A percentile compares a stretch with the other conserved stretches of the same genome.
phyloP scores from a whole-genome alignment of 257 asterid genomes.

The Dorcoceras hygrometricum region DNA sequence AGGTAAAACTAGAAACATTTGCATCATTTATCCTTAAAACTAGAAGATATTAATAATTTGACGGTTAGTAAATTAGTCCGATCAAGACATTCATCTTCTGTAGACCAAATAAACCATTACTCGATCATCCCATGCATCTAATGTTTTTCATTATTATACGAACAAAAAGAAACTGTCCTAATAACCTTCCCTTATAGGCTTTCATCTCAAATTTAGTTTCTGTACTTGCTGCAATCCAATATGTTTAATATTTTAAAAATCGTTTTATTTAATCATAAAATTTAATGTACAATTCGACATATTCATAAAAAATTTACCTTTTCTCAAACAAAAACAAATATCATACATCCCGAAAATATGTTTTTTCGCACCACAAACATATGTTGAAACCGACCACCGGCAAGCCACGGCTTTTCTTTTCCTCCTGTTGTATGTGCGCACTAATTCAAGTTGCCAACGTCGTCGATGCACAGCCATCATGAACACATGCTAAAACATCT shows the following conservation, averaged over 20 bases:
- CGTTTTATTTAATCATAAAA: too few relatives aligned
- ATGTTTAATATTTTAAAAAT: too few relatives aligned
- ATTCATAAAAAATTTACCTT: background rate
- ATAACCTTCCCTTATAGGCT: background rate
- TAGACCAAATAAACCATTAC: too few relatives aligned
- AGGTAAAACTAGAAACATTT: too few relatives aligned
- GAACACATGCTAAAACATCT: slow-evolving; percentile 79
- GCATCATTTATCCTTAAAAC: too few relatives aligned
- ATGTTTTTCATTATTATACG: too few relatives aligned
- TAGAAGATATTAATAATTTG: too few relatives aligned
- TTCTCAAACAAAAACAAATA: background rate
- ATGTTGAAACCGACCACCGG: background rate
- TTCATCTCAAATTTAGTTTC: background rate
- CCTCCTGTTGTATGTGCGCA: background rate
- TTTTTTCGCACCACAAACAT: too few relatives aligned
- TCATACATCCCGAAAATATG: background rate
- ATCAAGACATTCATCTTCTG: too few relatives aligned
- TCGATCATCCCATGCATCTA: too few relatives aligned
- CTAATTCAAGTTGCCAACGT: slow-evolving; percentile 46
- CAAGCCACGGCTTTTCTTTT: too few relatives aligned
- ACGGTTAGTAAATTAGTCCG: too few relatives aligned
- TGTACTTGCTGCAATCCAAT: background rate
- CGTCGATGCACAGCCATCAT: slow-evolving; percentile 65
- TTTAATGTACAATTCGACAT: background rate
- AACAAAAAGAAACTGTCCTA: background rate